phyloP scores from a whole-genome alignment of 2,329 filamentous ascomycete genomes.

The Colletotrichum lindemuthianum region DNA sequence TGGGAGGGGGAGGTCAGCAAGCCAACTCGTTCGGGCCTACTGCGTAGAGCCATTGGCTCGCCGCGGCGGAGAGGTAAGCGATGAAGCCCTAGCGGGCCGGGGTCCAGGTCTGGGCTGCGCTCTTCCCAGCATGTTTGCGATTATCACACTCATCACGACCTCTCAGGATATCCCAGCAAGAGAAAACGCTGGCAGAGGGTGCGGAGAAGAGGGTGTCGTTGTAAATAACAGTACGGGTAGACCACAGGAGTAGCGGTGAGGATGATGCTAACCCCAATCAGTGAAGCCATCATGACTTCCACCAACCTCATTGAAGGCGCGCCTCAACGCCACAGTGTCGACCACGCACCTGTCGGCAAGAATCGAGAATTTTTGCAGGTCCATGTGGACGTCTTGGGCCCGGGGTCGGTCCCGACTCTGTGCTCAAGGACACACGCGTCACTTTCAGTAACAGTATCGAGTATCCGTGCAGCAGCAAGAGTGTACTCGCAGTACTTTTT shows the following conservation, averaged over 20 bases:
- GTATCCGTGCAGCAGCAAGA: no score
- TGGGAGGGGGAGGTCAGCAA: conserved; percentile 32
- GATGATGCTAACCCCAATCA: conserved; percentile 36
- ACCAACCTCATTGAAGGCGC: conserved; percentile 31
- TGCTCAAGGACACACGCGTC: no score
- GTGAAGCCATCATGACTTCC: conserved; percentile 31
- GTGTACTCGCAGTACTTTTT: no score
- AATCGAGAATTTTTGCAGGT: no score
- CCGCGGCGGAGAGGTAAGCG: conserved; percentile 28
- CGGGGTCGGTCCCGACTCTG: conserved; percentile 19
- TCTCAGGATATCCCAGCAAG: conserved; percentile 10
- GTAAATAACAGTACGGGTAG: conserved; percentile 25
- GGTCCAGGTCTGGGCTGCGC: conserved; percentile 17
- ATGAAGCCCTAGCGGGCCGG: conserved; percentile 22
- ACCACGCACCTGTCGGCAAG: background rate
- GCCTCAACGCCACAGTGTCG: conserved; percentile 34
- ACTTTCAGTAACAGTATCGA: no score
- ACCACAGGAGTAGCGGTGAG: conserved; percentile 39
- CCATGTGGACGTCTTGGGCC: background rate
- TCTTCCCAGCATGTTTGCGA: conserved; percentile 20
- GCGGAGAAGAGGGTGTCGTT: conserved; percentile 35
- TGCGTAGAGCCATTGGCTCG: conserved; percentile 29
- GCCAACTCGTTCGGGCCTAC: conserved; percentile 22
- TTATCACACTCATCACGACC: background rate
- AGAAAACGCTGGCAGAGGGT: background rate